phyloP scores from a whole-genome alignment of 306 rosid genomes.

The Astragalus glycyphyllos region DNA sequence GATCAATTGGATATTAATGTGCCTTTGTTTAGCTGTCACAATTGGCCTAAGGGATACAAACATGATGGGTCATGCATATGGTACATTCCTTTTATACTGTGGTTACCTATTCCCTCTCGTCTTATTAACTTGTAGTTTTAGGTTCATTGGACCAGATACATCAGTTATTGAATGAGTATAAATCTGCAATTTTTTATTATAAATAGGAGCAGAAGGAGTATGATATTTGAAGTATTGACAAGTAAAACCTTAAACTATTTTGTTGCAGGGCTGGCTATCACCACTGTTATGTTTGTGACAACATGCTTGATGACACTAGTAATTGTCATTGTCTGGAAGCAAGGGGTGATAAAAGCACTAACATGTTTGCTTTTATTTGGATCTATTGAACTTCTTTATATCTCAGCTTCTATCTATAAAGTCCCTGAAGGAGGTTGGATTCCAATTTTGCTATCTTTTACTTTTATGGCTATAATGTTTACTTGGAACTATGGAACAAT shows the following conservation, averaged over 20 bases:
- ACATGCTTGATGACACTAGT: conserved; percentile 73
- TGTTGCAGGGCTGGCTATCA: conserved; percentile 48
- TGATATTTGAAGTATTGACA: conserved; percentile 7
- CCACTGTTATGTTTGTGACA: conserved; percentile 52
- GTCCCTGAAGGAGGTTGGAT: conserved; percentile 51
- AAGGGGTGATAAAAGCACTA: conserved; percentile 51
- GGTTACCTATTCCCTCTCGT: no score
- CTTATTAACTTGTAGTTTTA: no score
- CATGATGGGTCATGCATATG: conserved; percentile 54
- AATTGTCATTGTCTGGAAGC: conserved; percentile 71
- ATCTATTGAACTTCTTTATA: conserved; percentile 46
- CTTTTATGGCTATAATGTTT: conserved; percentile 45
- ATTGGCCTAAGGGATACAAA: conserved; percentile 49
- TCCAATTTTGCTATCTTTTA: conserved; percentile 43
- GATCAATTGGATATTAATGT: conserved; percentile 50
- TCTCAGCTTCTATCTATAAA: conserved; percentile 47
- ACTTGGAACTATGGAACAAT: conserved; percentile 49
- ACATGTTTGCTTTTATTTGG: conserved; percentile 45
- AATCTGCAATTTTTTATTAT: no score
- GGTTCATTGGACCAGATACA: no score
- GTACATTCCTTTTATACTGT: conserved; percentile 29
- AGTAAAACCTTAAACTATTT: conserved; percentile 38
- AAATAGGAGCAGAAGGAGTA: no score
- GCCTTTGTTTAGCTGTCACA: conserved; percentile 50
- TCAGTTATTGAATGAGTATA: no score